Conservation (phyloP, 2,329 filamentous ascomycete species). For the Biscogniauxia sp. region DNA sequence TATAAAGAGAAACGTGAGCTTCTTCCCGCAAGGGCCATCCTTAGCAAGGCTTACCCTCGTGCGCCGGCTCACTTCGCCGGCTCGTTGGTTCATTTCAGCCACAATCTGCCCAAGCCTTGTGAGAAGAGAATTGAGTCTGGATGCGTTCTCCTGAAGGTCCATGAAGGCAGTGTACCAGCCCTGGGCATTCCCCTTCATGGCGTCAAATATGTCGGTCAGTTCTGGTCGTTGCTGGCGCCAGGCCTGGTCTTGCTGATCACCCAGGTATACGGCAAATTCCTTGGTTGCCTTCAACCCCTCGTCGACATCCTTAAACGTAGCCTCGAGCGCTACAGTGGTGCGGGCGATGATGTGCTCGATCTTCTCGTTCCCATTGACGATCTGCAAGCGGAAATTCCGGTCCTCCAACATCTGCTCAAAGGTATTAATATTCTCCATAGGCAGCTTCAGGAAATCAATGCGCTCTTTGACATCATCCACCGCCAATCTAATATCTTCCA, state of each 20-base stretch:
- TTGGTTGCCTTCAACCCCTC: slow-evolving; percentile 74
- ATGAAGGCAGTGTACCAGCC: slow-evolving; percentile 83
- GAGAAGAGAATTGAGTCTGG: slow-evolving; percentile 66
- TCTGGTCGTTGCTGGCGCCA: slow-evolving; percentile 62
- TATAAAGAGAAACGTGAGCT: slow-evolving; percentile 15
- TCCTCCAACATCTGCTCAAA: slow-evolving; percentile 90
- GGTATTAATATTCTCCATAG: slow-evolving; percentile 75
- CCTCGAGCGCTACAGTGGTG: slow-evolving; percentile 72
- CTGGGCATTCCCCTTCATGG: slow-evolving; percentile 90
- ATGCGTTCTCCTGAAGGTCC: slow-evolving; percentile 70
- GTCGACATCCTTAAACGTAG: slow-evolving; percentile 73
- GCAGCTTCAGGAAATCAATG: slow-evolving; percentile 75
- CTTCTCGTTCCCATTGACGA: slow-evolving; percentile 83
- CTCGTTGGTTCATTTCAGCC: slow-evolving; percentile 81
- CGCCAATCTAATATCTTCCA: slow-evolving; percentile 80
- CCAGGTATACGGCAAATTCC: slow-evolving; percentile 74
- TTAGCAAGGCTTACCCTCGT: slow-evolving; percentile 59
- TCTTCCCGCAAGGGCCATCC: slow-evolving; percentile 5
- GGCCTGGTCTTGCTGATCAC: slow-evolving; percentile 59
- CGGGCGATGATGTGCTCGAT: slow-evolving; percentile 87
- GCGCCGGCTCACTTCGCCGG: slow-evolving; percentile 77
- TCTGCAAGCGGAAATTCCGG: slow-evolving; percentile 74
- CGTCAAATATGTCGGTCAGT: slow-evolving; percentile 71
- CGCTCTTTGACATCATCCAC: slow-evolving; percentile 76
- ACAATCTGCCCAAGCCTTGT: slow-evolving; percentile 74